Base-by-base conservation (phyloP, 208 protist species). In the Crithidia bombi region DNA sequence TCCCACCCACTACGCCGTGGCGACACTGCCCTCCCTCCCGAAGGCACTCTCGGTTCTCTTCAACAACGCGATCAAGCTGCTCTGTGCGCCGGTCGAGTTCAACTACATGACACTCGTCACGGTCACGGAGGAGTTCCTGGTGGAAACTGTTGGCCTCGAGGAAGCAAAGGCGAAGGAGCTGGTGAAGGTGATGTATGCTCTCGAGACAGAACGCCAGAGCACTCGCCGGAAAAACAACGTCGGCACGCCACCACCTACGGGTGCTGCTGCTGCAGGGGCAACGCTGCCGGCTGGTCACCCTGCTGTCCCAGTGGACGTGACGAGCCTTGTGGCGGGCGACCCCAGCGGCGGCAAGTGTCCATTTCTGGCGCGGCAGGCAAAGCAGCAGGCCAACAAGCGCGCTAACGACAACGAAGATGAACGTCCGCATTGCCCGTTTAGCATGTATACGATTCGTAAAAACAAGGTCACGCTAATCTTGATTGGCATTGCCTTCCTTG, bases 71-170 rank as follows among this genome's bases (percentile, higher is more conserved):
- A 63, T 52, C 23, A 73, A 78, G n/a, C 43, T 92, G 35, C 41
- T 49, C 0, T 44, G 36, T 26, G 51, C 69, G 0, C 57, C 71
- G 25, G 69, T 61, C 1, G 69, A 83, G 64, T 78, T 82, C 46
- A 90, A 88, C 59, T 92, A 85, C 61, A 44, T 88, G 35, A 80
- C 78, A 3, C 59, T 92, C 1, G 57, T 87, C 23, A 61, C 61
- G 0, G 67, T 74, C 7, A 69, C 55, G 28, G 14, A 47, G 23
- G 19, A 38, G 0, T 63, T 70, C 23, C 73, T 84, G 17, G 59
- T 69, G 5, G 51, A 64, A 2, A 28, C 25, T 19, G 50, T 79
- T 0, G 74, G 78, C 3, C 28, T 90, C 21, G 46, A 64, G 0
- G 33, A 32, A n/a, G 52, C 52, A 0, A 50, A 78, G 1, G 78